phyloP scores from a whole-genome alignment of 768 basidiomycete genomes.

The Agaricus bisporus region DNA sequence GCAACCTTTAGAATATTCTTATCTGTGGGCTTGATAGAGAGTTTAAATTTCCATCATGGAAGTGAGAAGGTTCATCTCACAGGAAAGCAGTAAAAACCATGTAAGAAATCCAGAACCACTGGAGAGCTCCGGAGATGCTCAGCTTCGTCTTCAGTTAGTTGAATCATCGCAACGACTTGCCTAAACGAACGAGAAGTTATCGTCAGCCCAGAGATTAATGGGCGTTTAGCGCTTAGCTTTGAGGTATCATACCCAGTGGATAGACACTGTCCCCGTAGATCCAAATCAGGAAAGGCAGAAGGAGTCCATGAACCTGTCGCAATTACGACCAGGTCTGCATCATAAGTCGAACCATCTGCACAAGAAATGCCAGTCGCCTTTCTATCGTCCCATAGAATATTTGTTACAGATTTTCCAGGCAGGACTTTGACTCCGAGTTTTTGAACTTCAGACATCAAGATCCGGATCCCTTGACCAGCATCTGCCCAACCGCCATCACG shows the following conservation, averaged over 20 bases:
- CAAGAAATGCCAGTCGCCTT: conserved; percentile 57
- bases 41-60: neutral
- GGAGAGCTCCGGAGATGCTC: conserved; percentile 53
- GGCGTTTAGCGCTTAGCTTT: no score
- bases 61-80: conserved; percentile 32
- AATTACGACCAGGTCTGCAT: conserved; percentile 60
- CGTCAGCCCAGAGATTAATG: neutral
- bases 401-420: conserved; percentile 49
- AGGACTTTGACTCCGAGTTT: conserved; percentile 55
- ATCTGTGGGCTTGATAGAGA: conserved; percentile 51
- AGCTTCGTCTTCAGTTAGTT: conserved; percentile 67
- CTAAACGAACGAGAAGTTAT: conserved; percentile 30
- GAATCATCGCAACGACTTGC: conserved; percentile 73
- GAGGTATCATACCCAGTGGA: conserved; percentile 69
- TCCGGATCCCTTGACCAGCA: conserved; percentile 58
- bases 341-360: conserved; percentile 45
- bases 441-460: conserved; percentile 50
- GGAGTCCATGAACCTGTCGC: conserved; percentile 86
- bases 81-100: conserved; percentile 82
- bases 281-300: conserved; percentile 59
- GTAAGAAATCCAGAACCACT: conserved; percentile 65
- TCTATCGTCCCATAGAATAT: conserved; percentile 31
- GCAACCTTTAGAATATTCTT: conserved; percentile 72
- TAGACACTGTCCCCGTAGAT: conserved; percentile 43
- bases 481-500: conserved; percentile 81